Base-by-base conservation (phyloP, 2,329 filamentous ascomycete genomes). In the Botrytis medusae region DNA sequence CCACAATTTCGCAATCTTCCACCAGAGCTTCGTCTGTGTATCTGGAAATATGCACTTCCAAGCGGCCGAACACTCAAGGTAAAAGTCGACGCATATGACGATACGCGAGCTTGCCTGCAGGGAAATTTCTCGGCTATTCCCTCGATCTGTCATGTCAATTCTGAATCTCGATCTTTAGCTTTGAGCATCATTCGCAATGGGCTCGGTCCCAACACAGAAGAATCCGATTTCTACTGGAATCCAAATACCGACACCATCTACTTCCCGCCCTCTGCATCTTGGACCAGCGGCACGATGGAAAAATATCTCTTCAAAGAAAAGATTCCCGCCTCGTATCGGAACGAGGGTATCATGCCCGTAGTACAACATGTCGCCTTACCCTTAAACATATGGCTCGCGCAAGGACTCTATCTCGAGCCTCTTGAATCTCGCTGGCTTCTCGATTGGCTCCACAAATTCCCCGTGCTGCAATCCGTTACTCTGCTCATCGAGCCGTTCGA, bases 71-170 rank as follows among this genome's bases (percentile, higher is more conserved):
- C 59, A 1, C 59, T 71, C 46, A 48, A 44, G 25, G 44, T 71
- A 2, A 71, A 57, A 54, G 25, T 65, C 9, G 69, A 65, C 18
- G 44, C 69, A 14, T 71, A 65, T 25, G 42, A 64, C 37, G 34
- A 64, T 25, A 25, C 69, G 18, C 34, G n/a, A 5, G 32, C 60
- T 4, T 46, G 48, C 5, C 60, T 71, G 14, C 42, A 57, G 25
- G 69, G 64, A 25, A 46, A 60, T 60, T 54, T 77, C 76, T 34
- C 75, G 74, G 46, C 74, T 75, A 69, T 62, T 73, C 37, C 77
- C 74, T 46, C 72, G 74, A 60, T 73, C 74, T 65, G 75, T 71
- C 69, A 71, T 7, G 69, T 71, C 25, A 64, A 64, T 29, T 73
- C 46, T 2, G 72, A 73, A 54, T 73, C 77, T 14, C 74, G 73